These are phyloP conservation scores for Purpureocillium takamizusanense DNA, from an alignment of 2,329 filamentous ascomycete species.

Conservation along the genomic window DNA sequence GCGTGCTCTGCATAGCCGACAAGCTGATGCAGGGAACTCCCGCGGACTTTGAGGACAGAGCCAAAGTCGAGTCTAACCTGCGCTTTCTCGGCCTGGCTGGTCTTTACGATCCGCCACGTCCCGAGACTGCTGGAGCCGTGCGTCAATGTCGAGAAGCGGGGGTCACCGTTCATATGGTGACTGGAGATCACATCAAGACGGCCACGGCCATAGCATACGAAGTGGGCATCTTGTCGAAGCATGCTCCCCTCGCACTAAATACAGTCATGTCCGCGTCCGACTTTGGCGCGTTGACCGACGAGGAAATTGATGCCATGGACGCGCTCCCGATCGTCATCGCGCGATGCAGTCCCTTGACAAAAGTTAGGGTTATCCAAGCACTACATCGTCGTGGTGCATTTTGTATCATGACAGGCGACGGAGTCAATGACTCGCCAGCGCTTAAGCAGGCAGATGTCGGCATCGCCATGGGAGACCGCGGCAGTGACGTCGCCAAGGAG, in stretches of 20 bases:
- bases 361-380: constrained; percentile 70
- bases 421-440: constrained; percentile 66
- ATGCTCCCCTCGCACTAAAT: constrained; percentile 25
- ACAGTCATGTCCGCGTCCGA: constrained; percentile 53
- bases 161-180: constrained; percentile 61
- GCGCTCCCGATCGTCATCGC: constrained; percentile 59
- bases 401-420: constrained; percentile 68
- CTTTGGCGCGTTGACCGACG: constrained; percentile 54
- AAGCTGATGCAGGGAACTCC: constrained; percentile 29
- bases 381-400: constrained; percentile 59
- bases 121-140: constrained; percentile 55
- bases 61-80: constrained; percentile 45
- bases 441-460: constrained; percentile 66
- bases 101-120: constrained; percentile 63
- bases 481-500: constrained; percentile 68
- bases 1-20: constrained; percentile 58
- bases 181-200: constrained; percentile 60
- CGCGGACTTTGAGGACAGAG: constrained; percentile 34
- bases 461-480: constrained; percentile 65
- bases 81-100: constrained; percentile 62
- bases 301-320: constrained; percentile 52
- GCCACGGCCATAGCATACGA: constrained; percentile 57
- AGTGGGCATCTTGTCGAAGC: constrained; percentile 47
- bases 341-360: constrained; percentile 60
- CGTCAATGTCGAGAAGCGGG: constrained; percentile 50